Evolutionary conservation across 1,284 basidiomycete species (phyloP).

Genomic region (Pseudozyma tsukubaensis): DNA sequence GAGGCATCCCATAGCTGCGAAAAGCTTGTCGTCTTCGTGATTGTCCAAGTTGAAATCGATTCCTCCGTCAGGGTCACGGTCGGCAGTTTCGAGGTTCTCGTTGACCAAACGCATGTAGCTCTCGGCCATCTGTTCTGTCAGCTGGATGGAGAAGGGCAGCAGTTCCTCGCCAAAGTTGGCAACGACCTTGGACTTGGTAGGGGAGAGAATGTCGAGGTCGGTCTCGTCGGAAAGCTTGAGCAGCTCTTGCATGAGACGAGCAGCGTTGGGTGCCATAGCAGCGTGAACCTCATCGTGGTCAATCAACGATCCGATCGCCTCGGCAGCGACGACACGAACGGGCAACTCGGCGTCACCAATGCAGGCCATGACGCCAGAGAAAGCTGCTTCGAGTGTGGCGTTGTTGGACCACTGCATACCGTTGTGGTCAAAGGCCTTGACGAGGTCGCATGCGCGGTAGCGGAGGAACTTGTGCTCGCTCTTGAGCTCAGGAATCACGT

Average conservation of each 20-base stretch:
- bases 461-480: conserved; percentile 61
- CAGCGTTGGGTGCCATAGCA: conserved; percentile 81
- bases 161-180: conserved; percentile 85
- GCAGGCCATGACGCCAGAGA: conserved; percentile 65
- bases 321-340: conserved; percentile 83
- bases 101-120: conserved; percentile 75
- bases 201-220: conserved; percentile 85
- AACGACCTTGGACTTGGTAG: conserved; percentile 84
- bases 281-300: conserved; percentile 77
- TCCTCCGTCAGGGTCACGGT: conserved; percentile 70
- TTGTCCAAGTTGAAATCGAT: conserved; percentile 76
- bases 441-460: conserved; percentile 61
- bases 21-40: conserved; percentile 71
- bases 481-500: conserved; percentile 63
- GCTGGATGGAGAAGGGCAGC: conserved; percentile 84
- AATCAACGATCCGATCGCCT: conserved; percentile 83
- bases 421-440: conserved; percentile 61
- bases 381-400: conserved; percentile 60
- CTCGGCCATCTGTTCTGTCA: conserved; percentile 75
- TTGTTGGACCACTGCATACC: conserved; percentile 61
- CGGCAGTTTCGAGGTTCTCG: conserved; percentile 71
- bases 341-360: conserved; percentile 78
- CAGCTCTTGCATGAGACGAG: conserved; percentile 88
- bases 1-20: conserved; percentile 81
- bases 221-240: conserved; percentile 89